Evolutionary conservation across 2,329 filamentous ascomycete species (phyloP).

Genomic region (Akanthomyces muscarius): DNA sequence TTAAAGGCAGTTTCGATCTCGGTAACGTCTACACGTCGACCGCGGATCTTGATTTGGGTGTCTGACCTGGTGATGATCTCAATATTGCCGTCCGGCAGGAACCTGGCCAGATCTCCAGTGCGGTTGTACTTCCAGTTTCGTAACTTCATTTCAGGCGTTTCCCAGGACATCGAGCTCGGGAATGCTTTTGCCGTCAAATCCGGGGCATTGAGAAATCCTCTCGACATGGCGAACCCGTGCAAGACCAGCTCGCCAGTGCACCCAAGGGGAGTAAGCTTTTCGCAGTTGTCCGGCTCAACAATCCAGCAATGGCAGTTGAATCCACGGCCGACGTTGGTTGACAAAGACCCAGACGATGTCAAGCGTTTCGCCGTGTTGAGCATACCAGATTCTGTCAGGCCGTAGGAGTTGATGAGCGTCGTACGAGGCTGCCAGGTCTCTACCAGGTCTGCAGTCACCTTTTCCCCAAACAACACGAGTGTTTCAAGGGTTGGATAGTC

Average conservation of each 20-base stretch:
- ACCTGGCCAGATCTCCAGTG: conserved; percentile 20
- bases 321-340: conserved; percentile 2
- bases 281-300: background rate
- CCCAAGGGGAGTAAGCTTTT: background rate
- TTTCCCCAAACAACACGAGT: conserved; percentile 20
- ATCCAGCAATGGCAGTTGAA: background rate
- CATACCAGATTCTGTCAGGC: background rate
- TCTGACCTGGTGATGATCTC: conserved; percentile 46
- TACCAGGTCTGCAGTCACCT: conserved; percentile 11
- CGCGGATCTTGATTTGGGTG: conserved; percentile 51
- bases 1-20: conserved; percentile 13
- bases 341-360: background rate
- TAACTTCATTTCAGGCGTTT: conserved; percentile 18
- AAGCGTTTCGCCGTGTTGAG: background rate
- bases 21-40: conserved; percentile 45
- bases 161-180: background rate
- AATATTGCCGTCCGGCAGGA: conserved; percentile 31
- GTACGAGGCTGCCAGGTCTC: conserved; percentile 5
- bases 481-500: background rate
- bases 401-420: background rate
- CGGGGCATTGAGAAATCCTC: background rate
- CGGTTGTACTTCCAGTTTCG: conserved; percentile 18
- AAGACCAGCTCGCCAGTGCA: background rate
- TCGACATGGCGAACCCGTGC: background rate
- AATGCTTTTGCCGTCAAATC: background rate